phyloP scores from a whole-genome alignment of 2,329 filamentous ascomycete genomes.

The Fusarium fujikuroi region DNA sequence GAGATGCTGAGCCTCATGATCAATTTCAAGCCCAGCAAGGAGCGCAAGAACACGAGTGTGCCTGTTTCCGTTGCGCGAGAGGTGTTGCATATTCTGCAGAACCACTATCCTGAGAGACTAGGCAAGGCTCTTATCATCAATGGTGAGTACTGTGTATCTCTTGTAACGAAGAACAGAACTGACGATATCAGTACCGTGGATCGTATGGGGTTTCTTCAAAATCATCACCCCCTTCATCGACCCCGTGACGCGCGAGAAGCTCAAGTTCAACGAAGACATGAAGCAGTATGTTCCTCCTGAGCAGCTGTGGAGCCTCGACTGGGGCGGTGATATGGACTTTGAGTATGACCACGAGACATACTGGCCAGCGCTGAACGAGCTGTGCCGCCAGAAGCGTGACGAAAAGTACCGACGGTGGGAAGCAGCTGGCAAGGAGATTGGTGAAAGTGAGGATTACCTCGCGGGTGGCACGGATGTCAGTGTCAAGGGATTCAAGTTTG shows the following conservation, averaged over 20 bases:
- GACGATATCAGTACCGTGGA: slow-evolving; percentile 76
- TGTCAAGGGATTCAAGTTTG: slow-evolving; percentile 48
- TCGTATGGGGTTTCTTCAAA: slow-evolving; percentile 95
- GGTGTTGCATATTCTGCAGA: slow-evolving; percentile 91
- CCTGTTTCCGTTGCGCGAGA: slow-evolving; percentile 80
- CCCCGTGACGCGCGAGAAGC: slow-evolving; percentile 89
- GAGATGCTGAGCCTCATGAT: slow-evolving; percentile 89
- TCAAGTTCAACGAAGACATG: slow-evolving; percentile 97
- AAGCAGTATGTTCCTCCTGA: slow-evolving; percentile 80
- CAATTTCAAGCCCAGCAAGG: slow-evolving; percentile 86
- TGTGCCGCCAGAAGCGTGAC: slow-evolving; percentile 74
- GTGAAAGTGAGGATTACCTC: slow-evolving; percentile 90
- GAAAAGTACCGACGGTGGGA: slow-evolving; percentile 78
- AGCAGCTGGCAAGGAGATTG: slow-evolving; percentile 80
- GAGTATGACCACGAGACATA: slow-evolving; percentile 89
- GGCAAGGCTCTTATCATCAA: slow-evolving; percentile 92
- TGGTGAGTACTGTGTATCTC: slow-evolving; percentile 57
- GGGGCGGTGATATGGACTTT: slow-evolving; percentile 83
- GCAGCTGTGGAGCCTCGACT: slow-evolving; percentile 83
- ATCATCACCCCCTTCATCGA: slow-evolving; percentile 97
- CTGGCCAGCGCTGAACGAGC: slow-evolving; percentile 84
- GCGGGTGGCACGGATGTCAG: slow-evolving; percentile 65
- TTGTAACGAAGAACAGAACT: not conserved
- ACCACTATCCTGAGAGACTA: slow-evolving; percentile 92
- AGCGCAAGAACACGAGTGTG: slow-evolving; percentile 77